phyloP scores from a whole-genome alignment of 345 rosid genomes.

The Pseudoturritis turrita region DNA sequence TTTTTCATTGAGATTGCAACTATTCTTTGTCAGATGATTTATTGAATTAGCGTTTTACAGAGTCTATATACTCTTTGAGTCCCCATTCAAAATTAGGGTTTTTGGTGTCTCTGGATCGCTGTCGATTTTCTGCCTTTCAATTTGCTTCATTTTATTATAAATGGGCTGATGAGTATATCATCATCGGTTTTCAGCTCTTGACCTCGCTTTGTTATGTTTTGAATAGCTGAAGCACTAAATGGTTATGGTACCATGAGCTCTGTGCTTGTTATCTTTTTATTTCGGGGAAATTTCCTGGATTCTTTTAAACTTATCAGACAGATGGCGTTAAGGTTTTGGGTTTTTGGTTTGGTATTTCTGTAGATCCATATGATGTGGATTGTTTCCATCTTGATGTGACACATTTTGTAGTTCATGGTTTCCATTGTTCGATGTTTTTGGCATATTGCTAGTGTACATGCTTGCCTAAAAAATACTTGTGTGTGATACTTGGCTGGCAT shows the following conservation, averaged over 20 bases:
- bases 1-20: neutral
- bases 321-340: neutral
- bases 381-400: neutral
- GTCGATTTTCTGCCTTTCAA: neutral
- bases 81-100: conserved; percentile 18
- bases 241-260: neutral
- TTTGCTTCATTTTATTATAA: neutral
- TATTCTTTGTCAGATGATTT: neutral
- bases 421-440: neutral
- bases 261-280: neutral
- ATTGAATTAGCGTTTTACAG: neutral
- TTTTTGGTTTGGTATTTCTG: neutral
- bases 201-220: neutral
- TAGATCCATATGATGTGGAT: conserved; percentile 5
- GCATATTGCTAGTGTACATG: neutral
- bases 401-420: neutral
- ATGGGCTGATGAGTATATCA: neutral
- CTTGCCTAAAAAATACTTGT: neutral
- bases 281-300: neutral
- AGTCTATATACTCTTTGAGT: neutral
- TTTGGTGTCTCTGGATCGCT: neutral
- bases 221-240: neutral
- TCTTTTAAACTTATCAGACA: neutral
- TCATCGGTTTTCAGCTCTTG: neutral
- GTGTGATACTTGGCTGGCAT: neutral